These are phyloP conservation scores for Metschnikowia continentalis DNA, from an alignment of 805 yeast genomes.

Conservation along the genomic window DNA sequence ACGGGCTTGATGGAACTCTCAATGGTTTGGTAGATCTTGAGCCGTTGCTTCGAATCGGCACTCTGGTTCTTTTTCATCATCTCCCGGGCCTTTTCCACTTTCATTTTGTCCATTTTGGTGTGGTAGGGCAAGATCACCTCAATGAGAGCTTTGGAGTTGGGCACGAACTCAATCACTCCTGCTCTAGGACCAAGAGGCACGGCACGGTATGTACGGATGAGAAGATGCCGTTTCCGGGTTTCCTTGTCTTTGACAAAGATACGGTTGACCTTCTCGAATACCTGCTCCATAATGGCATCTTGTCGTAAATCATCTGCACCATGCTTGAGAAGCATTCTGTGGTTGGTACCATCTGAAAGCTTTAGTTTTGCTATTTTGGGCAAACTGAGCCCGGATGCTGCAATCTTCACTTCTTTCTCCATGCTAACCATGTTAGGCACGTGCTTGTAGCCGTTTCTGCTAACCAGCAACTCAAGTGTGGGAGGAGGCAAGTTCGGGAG, in stretches of 20 bases:
- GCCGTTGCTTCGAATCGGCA: conserved; percentile 39
- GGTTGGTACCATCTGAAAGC: conserved; percentile 55
- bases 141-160: conserved; percentile 64
- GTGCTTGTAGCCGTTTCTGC: conserved; percentile 39
- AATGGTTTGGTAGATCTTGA: conserved; percentile 46
- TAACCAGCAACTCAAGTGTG: conserved; percentile 45
- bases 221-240: conserved; percentile 53
- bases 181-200: conserved; percentile 83
- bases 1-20: conserved; percentile 56
- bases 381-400: conserved; percentile 77
- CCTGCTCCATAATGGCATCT: conserved; percentile 97
- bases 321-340: conserved; percentile 68
- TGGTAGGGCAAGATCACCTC: conserved; percentile 70
- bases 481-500: conserved; percentile 67
- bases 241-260: conserved; percentile 54
- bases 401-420: conserved; percentile 49
- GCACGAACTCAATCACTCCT: conserved; percentile 89
- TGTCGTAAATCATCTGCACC: conserved; percentile 91
- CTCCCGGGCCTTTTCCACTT: conserved; percentile 55
- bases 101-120: conserved; percentile 40
- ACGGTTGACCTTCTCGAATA: conserved; percentile 77
- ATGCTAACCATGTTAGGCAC: conserved; percentile 48
- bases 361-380: conserved; percentile 71
- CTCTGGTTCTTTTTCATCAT: conserved; percentile 58
- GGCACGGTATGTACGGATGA: conserved; percentile 81